A percentile compares a stretch with the other conserved stretches of the same genome.
Conservation (phyloP, 768 basidiomycete genomes). For the Tylopilus rubrobrunneus region DNA sequence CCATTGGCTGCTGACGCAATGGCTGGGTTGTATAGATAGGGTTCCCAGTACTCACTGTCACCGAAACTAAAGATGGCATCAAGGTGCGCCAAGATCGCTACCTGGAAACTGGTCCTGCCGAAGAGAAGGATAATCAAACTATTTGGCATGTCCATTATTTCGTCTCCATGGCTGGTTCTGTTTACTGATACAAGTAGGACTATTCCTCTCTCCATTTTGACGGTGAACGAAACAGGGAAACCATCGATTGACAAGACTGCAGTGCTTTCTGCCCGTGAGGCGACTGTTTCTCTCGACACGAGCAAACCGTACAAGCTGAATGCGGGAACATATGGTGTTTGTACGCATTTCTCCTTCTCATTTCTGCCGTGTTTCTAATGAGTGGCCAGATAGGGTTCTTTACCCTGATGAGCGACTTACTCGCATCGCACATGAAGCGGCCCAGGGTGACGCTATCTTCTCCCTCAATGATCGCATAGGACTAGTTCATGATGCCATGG, state of each 20-base stretch:
- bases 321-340: slow-evolving; percentile 83
- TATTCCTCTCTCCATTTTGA: slow-evolving; percentile 72
- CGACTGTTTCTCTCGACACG: slow-evolving; percentile 66
- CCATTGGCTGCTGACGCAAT: not conserved
- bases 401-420: slow-evolving; percentile 79
- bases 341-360: slow-evolving; percentile 41
- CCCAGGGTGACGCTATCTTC: slow-evolving; percentile 61
- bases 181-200: slow-evolving; percentile 45
- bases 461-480: slow-evolving; percentile 86
- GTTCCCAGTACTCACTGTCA: slow-evolving; percentile 87
- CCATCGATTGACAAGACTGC: slow-evolving; percentile 53
- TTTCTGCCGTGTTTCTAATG: not conserved
- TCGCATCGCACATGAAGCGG: slow-evolving; percentile 77
- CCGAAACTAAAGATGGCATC: slow-evolving; percentile 69
- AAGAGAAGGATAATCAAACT: slow-evolving; percentile 81
- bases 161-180: not conserved
- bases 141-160: slow-evolving; percentile 55
- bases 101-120: slow-evolving; percentile 76
- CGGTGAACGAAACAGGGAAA: slow-evolving; percentile 57
- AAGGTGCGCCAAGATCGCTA: slow-evolving; percentile 88
- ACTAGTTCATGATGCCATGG: slow-evolving; percentile 77
- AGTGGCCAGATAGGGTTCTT: slow-evolving; percentile 66
- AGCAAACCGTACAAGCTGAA: slow-evolving; percentile 86
- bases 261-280: slow-evolving; percentile 67
- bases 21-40: slow-evolving; percentile 47